These are phyloP conservation scores for Pyrenophora graminea DNA, from an alignment of 2,329 filamentous ascomycete genomes.

Conservation along the genomic window DNA sequence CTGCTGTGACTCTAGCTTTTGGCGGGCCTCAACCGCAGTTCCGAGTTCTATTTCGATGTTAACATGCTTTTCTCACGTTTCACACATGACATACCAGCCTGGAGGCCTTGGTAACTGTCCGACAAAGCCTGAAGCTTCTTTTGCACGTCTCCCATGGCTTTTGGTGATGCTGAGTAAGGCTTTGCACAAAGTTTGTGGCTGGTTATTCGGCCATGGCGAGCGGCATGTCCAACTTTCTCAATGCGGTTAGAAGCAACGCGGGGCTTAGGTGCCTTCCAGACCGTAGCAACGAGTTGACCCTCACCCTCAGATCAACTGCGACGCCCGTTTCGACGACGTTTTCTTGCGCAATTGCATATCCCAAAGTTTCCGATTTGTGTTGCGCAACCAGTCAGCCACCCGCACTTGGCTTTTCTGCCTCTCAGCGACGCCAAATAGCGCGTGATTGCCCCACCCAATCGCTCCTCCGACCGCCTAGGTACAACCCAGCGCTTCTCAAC, in stretches of 20 bases:
- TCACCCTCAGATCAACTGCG: too few relatives aligned
- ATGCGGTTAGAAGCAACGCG: slow-evolving; percentile 31
- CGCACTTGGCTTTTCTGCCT: background rate
- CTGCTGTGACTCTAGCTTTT: slow-evolving; percentile 91
- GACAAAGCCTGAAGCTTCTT: slow-evolving; percentile 79
- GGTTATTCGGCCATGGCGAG: slow-evolving; percentile 23
- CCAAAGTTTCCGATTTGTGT: background rate
- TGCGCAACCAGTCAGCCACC: background rate
- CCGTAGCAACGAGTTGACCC: background rate
- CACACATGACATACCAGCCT: slow-evolving; percentile 65
- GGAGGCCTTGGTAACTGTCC: slow-evolving; percentile 84
- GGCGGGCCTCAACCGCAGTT: slow-evolving; percentile 73
- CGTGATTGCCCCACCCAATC: slow-evolving; percentile 7
- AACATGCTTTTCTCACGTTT: slow-evolving; percentile 8
- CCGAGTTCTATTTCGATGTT: slow-evolving; percentile 69
- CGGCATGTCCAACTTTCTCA: slow-evolving; percentile 28
- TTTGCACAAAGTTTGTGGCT: slow-evolving; percentile 21
- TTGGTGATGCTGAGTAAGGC: slow-evolving; percentile 34
- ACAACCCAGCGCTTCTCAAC: too few relatives aligned
- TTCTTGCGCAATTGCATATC: background rate
- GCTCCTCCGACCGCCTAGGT: background rate
- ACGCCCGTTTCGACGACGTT: too few relatives aligned
- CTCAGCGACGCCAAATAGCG: background rate
- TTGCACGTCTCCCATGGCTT: slow-evolving; percentile 62
- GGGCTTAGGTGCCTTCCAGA: slow-evolving; percentile 19